Conservation (phyloP, 108 stramenopile genomes). For the Cylindrotheca closterium region DNA sequence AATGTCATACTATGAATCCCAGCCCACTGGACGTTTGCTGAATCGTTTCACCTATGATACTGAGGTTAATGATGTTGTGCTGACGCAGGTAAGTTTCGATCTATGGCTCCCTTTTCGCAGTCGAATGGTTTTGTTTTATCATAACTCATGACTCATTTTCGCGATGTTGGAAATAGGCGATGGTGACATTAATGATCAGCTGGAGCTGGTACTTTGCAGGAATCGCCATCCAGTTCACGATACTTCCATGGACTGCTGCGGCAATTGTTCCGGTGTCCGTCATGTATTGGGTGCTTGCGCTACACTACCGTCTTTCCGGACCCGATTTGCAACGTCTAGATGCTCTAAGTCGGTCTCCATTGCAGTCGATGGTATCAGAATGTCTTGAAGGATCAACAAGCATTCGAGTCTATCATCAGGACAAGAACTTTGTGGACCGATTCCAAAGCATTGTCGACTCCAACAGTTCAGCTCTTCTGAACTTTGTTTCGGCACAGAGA, state of each 20-base stretch:
- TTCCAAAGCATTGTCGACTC: conserved; percentile 52
- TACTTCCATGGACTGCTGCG: conserved; percentile 73
- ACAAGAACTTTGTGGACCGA: conserved; percentile 46
- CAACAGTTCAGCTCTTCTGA: conserved; percentile 69
- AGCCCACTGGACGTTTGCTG: conserved; percentile 90
- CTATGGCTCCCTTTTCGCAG: no score
- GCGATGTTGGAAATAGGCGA: no score
- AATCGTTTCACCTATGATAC: conserved; percentile 94
- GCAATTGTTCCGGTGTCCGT: conserved; percentile 52
- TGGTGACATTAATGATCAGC: background rate
- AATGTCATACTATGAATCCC: conserved; percentile 93
- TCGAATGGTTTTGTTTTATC: no score
- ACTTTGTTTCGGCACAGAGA: conserved; percentile 76
- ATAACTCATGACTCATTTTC: no score
- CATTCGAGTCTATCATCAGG: conserved; percentile 68
- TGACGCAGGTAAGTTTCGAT: conserved; percentile 77
- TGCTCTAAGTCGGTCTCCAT: conserved; percentile 69
- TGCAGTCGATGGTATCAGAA: conserved; percentile 81
- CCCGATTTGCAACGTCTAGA: conserved; percentile 84
- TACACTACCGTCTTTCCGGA: conserved; percentile 71
- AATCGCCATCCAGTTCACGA: conserved; percentile 54
- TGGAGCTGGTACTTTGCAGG: conserved; percentile 63
- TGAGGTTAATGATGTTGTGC: conserved; percentile 74
- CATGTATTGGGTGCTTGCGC: conserved; percentile 59
- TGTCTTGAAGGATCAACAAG: conserved; percentile 79